Percentiles rank a stretch among this genome's conserved stretches.
Conservation (phyloP, 495 filamentous ascomycete genomes). For the Tuber umbilicatum region DNA sequence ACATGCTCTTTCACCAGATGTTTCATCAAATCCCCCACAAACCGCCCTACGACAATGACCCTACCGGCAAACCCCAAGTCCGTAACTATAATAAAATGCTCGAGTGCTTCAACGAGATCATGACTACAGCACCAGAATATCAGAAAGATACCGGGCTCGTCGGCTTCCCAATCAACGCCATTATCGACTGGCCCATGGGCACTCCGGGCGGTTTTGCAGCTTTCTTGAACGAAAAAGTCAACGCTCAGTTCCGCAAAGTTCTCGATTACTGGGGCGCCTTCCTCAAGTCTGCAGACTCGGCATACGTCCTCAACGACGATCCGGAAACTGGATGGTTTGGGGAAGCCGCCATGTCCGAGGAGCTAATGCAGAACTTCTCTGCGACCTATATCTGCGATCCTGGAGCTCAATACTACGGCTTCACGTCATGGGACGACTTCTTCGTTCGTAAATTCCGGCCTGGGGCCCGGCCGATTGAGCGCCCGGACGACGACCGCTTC, state of each 20-base stretch:
- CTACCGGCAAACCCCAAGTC: slow-evolving; percentile 54
- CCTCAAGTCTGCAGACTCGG: slow-evolving; percentile 53
- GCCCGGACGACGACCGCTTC: slow-evolving; percentile 50
- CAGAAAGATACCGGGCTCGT: slow-evolving; percentile 53
- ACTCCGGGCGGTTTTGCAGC: slow-evolving; percentile 54
- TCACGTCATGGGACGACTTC: slow-evolving; percentile 68
- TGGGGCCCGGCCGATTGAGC: slow-evolving; percentile 54
- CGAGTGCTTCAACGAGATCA: slow-evolving; percentile 56
- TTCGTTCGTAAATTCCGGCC: slow-evolving; percentile 58
- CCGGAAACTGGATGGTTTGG: slow-evolving; percentile 57
- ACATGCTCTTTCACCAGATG: slow-evolving; percentile 56
- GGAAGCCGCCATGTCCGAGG: slow-evolving; percentile 24
- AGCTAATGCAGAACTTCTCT: slow-evolving; percentile 49
- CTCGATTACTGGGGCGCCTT: slow-evolving; percentile 62
- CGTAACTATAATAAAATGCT: slow-evolving; percentile 61
- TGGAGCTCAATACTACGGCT: slow-evolving; percentile 51
- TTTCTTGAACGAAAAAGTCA: slow-evolving; percentile 54
- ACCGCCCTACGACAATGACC: slow-evolving; percentile 55
- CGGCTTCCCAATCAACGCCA: slow-evolving; percentile 60
- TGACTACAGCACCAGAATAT: slow-evolving; percentile 53
- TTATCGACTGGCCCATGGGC: slow-evolving; percentile 71
- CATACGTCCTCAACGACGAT: slow-evolving; percentile 51
- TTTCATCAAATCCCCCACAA: slow-evolving; percentile 60
- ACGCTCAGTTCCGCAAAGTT: slow-evolving; percentile 58
- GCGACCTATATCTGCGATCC: slow-evolving; percentile 53